Base-by-base conservation (phyloP, 2,329 filamentous ascomycete genomes). In the Aulographum hederae region DNA sequence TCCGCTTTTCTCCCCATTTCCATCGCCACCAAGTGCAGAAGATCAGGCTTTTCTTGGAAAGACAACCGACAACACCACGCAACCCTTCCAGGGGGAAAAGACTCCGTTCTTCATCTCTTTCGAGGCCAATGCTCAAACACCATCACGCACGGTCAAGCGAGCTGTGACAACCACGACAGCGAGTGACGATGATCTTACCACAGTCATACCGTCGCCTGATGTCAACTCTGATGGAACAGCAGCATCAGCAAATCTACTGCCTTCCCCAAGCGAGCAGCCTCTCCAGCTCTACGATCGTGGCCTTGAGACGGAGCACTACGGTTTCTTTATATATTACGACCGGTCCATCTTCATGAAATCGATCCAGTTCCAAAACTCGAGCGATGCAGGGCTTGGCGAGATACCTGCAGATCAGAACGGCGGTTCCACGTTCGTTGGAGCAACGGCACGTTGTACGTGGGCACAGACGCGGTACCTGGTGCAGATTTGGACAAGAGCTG, bases 311-410 rank as follows among this genome's bases (percentile, higher is more conserved):
- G 86, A 95, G 51, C 82, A 93, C 54, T 94, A 91, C 52, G 82
- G 81, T 2, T 94, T 94, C 56, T 94, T 93, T 57, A 79, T 69
- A 1, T 91, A 93, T 60, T 95, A 79, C 52, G 74, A 84, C 54
- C 80, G 84, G 40, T 78, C 76, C 6, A 80, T 92, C 39, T 92
- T 86, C 58, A 62, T 92, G 38, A 71, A 73, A 42, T 73, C 70
- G 12, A 56, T 69, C 35, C 63, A 65, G 38, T 45, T 46, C n/a
- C 45, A 44, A 17, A 59, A 59, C 20, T 38, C 46, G 12, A 46
- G 47, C 2, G 39, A 35, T 16, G 45, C 41, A 16, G 50, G 48
- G 21, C 17, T 16, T 5, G 54, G 55, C 25, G 47, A 54, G 6
- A 47, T 53, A 3, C 45, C 58, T 3, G 54, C 54, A n/a, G 63